Evolutionary conservation across 495 filamentous ascomycete genomes (phyloP).

Genomic region (Extremus antarcticus): DNA sequence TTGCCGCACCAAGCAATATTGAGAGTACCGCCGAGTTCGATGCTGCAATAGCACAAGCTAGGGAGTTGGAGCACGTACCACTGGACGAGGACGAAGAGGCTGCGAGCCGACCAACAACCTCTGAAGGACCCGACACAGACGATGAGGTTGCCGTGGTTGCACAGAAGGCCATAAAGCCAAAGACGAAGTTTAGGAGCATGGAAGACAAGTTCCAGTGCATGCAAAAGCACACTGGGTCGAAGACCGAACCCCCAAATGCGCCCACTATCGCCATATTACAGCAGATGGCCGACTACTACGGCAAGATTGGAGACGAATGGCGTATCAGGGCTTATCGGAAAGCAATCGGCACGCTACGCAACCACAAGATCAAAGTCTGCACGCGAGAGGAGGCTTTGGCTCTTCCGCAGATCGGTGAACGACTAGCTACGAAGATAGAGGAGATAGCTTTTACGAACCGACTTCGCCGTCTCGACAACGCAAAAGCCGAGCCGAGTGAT

Average conservation of each 20-base stretch:
- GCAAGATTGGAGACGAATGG: constrained; percentile 66
- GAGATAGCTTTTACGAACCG: constrained; percentile 74
- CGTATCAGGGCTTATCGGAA: constrained; percentile 68
- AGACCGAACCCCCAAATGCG: constrained; percentile 50
- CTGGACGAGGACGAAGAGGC: constrained; percentile 26
- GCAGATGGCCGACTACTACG: constrained; percentile 76
- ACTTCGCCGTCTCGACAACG: constrained; percentile 61
- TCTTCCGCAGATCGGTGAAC: constrained; percentile 61
- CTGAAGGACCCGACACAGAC: constrained; percentile 18
- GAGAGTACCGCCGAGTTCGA: constrained; percentile 41
- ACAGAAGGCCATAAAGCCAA: background rate
- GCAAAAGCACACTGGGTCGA: constrained; percentile 42
- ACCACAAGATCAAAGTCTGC: constrained; percentile 52
- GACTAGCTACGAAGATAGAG: constrained; percentile 79
- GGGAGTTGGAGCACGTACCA: constrained; percentile 40
- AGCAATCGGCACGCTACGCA: constrained; percentile 60
- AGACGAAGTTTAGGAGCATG: constrained; percentile 6
- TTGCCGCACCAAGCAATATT: background rate
- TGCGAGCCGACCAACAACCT: constrained; percentile 10
- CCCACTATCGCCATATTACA: constrained; percentile 69
- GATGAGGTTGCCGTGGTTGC: constrained; percentile 4
- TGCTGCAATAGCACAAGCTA: constrained; percentile 47
- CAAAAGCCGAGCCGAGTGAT: constrained; percentile 54
- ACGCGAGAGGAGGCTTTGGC: constrained; percentile 56
- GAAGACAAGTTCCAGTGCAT: constrained; percentile 57